Evolutionary conservation across 768 basidiomycete species (phyloP).

Genomic region (Rhodotorula paludigena): DNA sequence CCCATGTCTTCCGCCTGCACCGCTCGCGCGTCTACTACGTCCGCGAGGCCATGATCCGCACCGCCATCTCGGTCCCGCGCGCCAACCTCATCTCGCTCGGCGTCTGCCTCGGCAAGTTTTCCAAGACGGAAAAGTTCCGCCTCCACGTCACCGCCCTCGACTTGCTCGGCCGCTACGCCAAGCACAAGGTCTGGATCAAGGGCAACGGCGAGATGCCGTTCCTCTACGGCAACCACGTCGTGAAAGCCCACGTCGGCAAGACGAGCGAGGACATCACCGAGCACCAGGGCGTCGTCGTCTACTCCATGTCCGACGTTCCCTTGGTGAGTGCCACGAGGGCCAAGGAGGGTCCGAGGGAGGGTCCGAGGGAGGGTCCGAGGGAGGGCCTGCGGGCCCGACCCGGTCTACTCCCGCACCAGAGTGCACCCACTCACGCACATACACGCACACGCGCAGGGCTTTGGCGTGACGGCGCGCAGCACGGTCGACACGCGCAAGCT

Average conservation of each 20-base stretch:
- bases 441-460: constrained; percentile 59
- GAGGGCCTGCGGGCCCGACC: too few relatives aligned
- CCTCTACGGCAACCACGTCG: constrained; percentile 95
- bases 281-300: constrained; percentile 96
- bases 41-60: constrained; percentile 86
- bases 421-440: neutral
- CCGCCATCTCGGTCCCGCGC: constrained; percentile 84
- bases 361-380: too few relatives aligned
- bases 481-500: constrained; percentile 94
- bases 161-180: constrained; percentile 90
- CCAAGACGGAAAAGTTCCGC: constrained; percentile 95
- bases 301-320: constrained; percentile 90
- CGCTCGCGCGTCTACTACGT: constrained; percentile 95
- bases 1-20: constrained; percentile 66
- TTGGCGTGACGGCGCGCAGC: constrained; percentile 92
- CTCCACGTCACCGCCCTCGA: constrained; percentile 90
- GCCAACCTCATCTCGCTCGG: constrained; percentile 88
- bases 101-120: constrained; percentile 96
- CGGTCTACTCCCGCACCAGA: too few relatives aligned
- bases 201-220: constrained; percentile 99
- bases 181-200: constrained; percentile 99
- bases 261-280: constrained; percentile 99
- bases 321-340: constrained; percentile 49
- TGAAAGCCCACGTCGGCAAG: constrained; percentile 96
- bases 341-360: too few relatives aligned